Base-by-base conservation (phyloP, 495 filamentous ascomycete species). In the Amniculicola lignicola region DNA sequence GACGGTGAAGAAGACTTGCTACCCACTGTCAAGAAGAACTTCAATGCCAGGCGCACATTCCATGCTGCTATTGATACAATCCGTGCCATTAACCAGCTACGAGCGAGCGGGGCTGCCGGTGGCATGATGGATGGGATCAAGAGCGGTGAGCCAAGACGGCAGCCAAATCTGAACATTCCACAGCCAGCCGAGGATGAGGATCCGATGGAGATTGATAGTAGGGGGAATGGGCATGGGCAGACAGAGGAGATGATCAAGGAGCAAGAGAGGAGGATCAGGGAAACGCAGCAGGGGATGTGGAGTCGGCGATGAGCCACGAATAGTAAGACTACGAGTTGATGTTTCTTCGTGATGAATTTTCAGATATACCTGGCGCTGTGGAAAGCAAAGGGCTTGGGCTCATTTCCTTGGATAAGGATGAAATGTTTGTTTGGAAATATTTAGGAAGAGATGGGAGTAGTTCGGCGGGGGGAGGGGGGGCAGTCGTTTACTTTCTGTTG, bases 11-110 rank as follows among this genome's bases (percentile, higher is more conserved):
- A 80, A 45, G 93, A 98, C 74, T 75, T 98, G 47, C 75, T 97
- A 55, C 93, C 93, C 1, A 87, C 84, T 2, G 88, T 98, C 58
- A 94, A 94, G 81, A 96, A 96, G 83, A 98, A 98, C 74, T 98
- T 98, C 78, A 98, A 98, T 62, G 93, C 93, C 6, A 78, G 92
- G 24, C 78, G 90, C 52, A 97, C 92, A 7, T 77, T 98, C 46
- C 93, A 97, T 71, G 90, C 91, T 11, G 93, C 93, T 23, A 97
- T 98, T 69, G 93, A 98, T 70, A 96, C 94, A 0, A 90, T 98
- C 39, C 80, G 94, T n/a, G 93, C 93, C 0, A 96, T 98, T 68
- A 96, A 96, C 68, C 96, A 98, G 74, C 72, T 98, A 37, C 77
- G 92, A 44, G 93, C 95, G 60, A 90, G 87, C 12, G 86, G 89